Conservation (phyloP, 1,284 basidiomycete genomes). For the Heterobasidion parviporum region DNA sequence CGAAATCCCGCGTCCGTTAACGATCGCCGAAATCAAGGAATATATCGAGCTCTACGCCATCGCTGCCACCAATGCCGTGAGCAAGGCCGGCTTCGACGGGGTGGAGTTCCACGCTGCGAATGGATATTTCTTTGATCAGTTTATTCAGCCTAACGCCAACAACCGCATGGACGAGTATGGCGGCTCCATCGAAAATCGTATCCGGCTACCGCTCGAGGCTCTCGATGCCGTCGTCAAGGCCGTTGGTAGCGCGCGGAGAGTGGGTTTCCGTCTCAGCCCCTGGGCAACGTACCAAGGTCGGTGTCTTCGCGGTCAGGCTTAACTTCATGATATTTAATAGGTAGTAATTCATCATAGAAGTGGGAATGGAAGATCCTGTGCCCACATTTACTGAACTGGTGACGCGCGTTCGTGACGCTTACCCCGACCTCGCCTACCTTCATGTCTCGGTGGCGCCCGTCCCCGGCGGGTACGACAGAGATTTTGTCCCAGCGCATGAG, state of each 20-base stretch:
- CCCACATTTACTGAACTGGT: constrained; percentile 2
- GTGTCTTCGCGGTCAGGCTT: background rate
- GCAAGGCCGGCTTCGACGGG: constrained; percentile 24
- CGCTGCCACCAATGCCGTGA: constrained; percentile 17
- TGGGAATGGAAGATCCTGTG: constrained; percentile 11
- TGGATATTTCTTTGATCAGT: constrained; percentile 33
- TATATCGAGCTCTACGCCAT: constrained; percentile 14
- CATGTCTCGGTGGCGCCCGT: constrained; percentile 25
- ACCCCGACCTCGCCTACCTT: background rate
- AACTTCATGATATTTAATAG: background rate
- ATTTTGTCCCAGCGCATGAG: constrained; percentile 2
- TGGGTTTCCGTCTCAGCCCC: constrained; percentile 35
- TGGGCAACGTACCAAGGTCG: constrained; percentile 23
- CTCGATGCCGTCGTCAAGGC: constrained; percentile 21
- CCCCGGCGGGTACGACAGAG: constrained; percentile 7
- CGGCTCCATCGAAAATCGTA: constrained; percentile 45
- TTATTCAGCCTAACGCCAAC: constrained; percentile 34
- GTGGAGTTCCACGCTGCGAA: constrained; percentile 31
- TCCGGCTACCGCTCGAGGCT: constrained; percentile 39
- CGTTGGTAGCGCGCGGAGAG: constrained; percentile 17
- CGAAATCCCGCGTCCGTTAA: constrained; percentile 19
- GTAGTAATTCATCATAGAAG: constrained; percentile 3
- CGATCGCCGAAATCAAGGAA: constrained; percentile 18
- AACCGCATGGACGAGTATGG: constrained; percentile 53
- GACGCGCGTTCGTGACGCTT: background rate